These are phyloP conservation scores for Periglandula ipomoeae DNA, from an alignment of 2,329 filamentous ascomycete genomes.

Conservation along the genomic window DNA sequence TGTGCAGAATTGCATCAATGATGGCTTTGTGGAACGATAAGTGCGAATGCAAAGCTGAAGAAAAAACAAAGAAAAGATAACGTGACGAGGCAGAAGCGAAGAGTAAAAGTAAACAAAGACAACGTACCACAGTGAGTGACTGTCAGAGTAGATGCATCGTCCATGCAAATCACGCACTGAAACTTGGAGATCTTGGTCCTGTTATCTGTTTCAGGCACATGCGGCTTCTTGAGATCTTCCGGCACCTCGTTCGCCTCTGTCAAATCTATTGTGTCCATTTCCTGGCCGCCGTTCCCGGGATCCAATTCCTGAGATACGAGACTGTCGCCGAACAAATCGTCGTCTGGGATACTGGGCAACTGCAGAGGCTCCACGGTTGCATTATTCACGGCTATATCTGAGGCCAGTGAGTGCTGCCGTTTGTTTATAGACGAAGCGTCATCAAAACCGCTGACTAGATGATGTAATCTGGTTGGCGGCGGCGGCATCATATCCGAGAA, in stretches of 20 bases:
- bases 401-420: constrained; percentile 15
- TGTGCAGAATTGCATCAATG: too few relatives aligned
- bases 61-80: neutral
- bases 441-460: neutral
- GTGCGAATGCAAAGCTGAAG: neutral
- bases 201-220: constrained; percentile 31
- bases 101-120: neutral
- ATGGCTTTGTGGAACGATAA: too few relatives aligned
- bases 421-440: constrained; percentile 15
- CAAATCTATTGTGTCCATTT: constrained; percentile 25
- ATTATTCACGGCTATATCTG: neutral
- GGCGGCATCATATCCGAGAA: constrained; percentile 22
- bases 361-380: neutral
- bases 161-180: constrained; percentile 61
- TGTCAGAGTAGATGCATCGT: constrained; percentile 46
- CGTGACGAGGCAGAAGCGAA: too few relatives aligned
- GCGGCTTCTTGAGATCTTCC: constrained; percentile 31
- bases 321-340: constrained; percentile 20
- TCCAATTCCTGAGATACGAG: constrained; percentile 2
- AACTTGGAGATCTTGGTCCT: constrained; percentile 45
- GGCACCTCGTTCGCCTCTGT: constrained; percentile 35
- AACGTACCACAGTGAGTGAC: constrained; percentile 58
- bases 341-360: constrained; percentile 9
- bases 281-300: constrained; percentile 11
- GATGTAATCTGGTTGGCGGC: neutral